Conservation (phyloP, 352 stramenopile genomes). For the Phytophthora sojae region DNA sequence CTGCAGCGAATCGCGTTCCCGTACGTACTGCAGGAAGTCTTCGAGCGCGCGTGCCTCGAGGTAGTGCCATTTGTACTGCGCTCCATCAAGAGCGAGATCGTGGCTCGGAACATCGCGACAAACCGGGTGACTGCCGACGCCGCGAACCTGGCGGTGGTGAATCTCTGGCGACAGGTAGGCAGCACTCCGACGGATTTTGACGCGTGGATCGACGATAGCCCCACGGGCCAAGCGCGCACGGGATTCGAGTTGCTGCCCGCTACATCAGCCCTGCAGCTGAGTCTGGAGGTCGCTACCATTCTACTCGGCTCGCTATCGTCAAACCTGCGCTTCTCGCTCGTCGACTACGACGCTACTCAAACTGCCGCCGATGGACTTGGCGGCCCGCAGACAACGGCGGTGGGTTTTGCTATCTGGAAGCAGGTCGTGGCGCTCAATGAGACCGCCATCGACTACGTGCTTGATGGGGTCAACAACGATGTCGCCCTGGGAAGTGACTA, state of each 20-base stretch:
- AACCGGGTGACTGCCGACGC: slow-evolving; percentile 48
- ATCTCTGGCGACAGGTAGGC: slow-evolving; percentile 53
- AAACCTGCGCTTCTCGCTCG: slow-evolving; percentile 73
- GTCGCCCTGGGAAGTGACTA: slow-evolving; percentile 56
- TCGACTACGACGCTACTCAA: slow-evolving; percentile 59
- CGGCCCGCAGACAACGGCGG: slow-evolving; percentile 35
- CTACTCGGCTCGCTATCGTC: slow-evolving; percentile 56
- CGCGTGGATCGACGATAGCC: slow-evolving; percentile 67
- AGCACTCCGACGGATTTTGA: slow-evolving; percentile 63
- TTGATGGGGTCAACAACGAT: slow-evolving; percentile 73
- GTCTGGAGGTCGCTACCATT: slow-evolving; percentile 61
- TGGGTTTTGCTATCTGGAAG: slow-evolving; percentile 82
- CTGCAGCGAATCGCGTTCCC: slow-evolving; percentile 64
- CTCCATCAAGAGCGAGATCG: slow-evolving; percentile 74
- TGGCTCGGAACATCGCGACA: slow-evolving; percentile 47
- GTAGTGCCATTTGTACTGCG: slow-evolving; percentile 62
- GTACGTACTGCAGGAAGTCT: slow-evolving; percentile 68
- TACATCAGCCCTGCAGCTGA: slow-evolving; percentile 50
- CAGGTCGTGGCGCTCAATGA: slow-evolving; percentile 74
- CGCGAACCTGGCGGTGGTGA: slow-evolving; percentile 57
- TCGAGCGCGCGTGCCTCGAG: slow-evolving; percentile 67
- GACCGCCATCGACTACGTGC: slow-evolving; percentile 56
- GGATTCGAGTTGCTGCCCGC: slow-evolving; percentile 72
- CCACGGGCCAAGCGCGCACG: slow-evolving; percentile 48
- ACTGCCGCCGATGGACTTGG: slow-evolving; percentile 27